Evolutionary conservation across 2,329 filamentous ascomycete species (phyloP), one percentile per base, ranked within the genome.

Genomic region (Diplodia scrobiculata): DNA sequence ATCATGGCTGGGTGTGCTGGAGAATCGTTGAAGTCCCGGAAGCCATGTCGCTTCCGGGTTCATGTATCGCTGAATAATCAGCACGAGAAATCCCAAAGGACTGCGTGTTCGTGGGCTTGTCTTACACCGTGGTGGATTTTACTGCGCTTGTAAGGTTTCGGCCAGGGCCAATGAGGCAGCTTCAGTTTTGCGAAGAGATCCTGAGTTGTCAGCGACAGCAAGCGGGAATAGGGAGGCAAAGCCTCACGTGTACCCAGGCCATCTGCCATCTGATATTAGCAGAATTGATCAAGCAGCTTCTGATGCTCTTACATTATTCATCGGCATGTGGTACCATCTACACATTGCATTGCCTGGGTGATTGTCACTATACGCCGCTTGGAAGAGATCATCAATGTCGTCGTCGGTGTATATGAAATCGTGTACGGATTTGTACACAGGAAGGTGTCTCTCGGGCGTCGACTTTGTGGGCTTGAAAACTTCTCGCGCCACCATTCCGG

Each of bases 121-220:
- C 21, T 50, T 25, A 62, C 58, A 36, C 58, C 58, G 11, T 62
- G 45, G 10, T 34, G 19, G 11, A 50, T n/a, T 17, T 62, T 51
- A 41, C 58, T 62, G 21, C 58, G 41, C 11, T 51, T 62, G 2
- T 62, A 11, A 9, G 41, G 45, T 11, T 62, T 48, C 9, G 58
- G 58, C 58, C 58, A 62, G 1, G 45, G 58, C 58, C 58, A 62
- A 5, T 21, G 9, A 1, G n/a, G n/a, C 2, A 62, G 4, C 1
- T 51, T n/a, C 10, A 62, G 29, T n/a, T 50, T 62, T 27, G 58
- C 58, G 11, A 62, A 62, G 5, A 62, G 58, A 6, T 62, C 58
- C 58, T 62, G n/a, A 2, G 1, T 9, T 34, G 29, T 62, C 29
- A 62, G 38, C 21, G 21, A 21, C 21, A 21, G 21, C 21, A 21